Evolutionary conservation across 805 yeast genomes (phyloP), one percentile per base, ranked within the genome.

Genomic region (Danielia reshetovae): DNA sequence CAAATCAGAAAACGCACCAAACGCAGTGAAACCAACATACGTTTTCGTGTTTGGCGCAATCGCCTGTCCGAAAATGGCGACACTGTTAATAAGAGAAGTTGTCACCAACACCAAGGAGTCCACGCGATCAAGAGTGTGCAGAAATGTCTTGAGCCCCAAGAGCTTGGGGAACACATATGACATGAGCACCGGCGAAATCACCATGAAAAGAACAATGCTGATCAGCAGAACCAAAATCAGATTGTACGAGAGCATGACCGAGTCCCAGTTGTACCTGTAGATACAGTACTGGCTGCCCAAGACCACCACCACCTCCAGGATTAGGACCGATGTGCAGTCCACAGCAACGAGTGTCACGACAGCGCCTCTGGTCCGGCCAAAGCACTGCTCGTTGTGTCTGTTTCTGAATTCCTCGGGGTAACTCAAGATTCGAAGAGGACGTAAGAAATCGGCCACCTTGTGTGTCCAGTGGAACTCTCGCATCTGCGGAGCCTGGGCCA

Each of bases 221-320:
- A 11, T 15, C 12, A 24, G 4, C 12, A 24, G 12, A 7, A 6
- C 6, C 13, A 8, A 18, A 9, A 25, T 8, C 16, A 7, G 6
- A 7, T 11, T 10, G 25, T 18, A 24, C 18, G 29, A 17, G 11
- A 31, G 6, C 24, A n/a, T 18, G 19, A 18, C 24, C n/a, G 25
- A 10, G 24, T 31, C 29, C 34, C 34, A 31, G 24, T 25, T 14
- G 34, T 18, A 31, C 18, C n/a, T 11, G 34, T 13, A 31, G 9
- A 31, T 19, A n/a, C 19, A 15, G 18, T 25, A 31, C 24, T 31
- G 34, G 8, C 18, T 18, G 6, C 8, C 13, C 24, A 31, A 24
- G 12, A 18, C 4, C 5, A 14, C 10, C 13, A 9, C 12, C 12
- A 9, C 9, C 13, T 12, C 7, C n/a, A 3, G 13, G 6, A 12